These are phyloP conservation scores for Leptomonas seymouri DNA, from an alignment of 208 protist species.

Conservation along the genomic window DNA sequence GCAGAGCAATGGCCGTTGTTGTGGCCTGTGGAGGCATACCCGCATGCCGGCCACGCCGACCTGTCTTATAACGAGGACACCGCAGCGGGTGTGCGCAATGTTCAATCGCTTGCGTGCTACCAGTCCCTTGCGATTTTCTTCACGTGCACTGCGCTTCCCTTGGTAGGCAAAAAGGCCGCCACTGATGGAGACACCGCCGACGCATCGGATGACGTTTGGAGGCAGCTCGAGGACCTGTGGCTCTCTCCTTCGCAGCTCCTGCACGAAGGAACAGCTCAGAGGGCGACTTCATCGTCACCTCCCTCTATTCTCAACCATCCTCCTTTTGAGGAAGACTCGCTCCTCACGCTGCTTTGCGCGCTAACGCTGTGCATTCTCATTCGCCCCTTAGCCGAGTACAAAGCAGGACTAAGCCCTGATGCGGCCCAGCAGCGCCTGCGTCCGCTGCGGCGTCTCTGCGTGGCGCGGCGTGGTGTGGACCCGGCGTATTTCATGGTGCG, in stretches of 20 bases:
- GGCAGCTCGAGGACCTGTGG: conserved; percentile 28
- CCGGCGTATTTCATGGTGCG: conserved; percentile 50
- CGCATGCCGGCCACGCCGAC: conserved; percentile 4
- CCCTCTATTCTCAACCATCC: conserved; percentile 12
- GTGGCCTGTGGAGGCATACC: conserved; percentile 29
- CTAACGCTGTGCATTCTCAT: conserved; percentile 37
- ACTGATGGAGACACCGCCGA: not conserved
- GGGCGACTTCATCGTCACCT: not conserved
- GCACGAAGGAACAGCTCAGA: not conserved
- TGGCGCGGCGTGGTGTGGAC: conserved; percentile 44
- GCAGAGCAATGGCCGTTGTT: conserved; percentile 17
- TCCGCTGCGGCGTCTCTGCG: conserved; percentile 34
- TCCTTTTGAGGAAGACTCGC: conserved; percentile 64
- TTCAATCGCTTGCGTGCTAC: conserved; percentile 27
- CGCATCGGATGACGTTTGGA: conserved; percentile 10
- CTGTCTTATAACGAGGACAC: conserved; percentile 17
- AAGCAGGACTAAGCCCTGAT: conserved; percentile 27
- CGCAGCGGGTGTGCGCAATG: not conserved
- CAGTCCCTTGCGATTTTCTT: conserved; percentile 30
- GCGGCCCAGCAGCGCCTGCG: conserved; percentile 17
- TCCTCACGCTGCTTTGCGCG: conserved; percentile 46
- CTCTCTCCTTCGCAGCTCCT: conserved; percentile 16
- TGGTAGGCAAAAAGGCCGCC: not conserved
- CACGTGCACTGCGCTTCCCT: conserved; percentile 11
- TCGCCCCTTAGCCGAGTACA: conserved; percentile 30